Percentiles rank a stretch among this genome's conserved stretches.
phyloP scores from a whole-genome alignment of 352 stramenopile genomes.

The Phytophthora tentaculata region DNA sequence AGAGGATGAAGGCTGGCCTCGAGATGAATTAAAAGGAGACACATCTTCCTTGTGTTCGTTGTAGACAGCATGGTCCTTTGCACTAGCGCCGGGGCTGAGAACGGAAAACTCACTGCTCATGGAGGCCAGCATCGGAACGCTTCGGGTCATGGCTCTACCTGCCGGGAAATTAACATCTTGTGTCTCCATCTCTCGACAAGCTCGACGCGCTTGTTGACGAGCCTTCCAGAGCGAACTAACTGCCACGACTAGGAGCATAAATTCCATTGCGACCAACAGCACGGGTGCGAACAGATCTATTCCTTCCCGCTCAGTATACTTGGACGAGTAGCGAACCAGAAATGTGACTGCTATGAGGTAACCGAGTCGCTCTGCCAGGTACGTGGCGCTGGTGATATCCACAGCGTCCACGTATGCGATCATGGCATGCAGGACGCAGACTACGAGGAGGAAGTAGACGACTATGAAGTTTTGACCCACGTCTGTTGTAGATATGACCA shows the following conservation, averaged over 20 bases:
- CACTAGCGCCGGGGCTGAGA: constrained; percentile 12
- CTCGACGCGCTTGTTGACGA: background rate
- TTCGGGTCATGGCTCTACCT: constrained; percentile 20
- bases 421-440: constrained; percentile 36
- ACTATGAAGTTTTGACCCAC: constrained; percentile 33
- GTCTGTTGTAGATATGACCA: constrained; percentile 33
- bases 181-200: constrained; percentile 12
- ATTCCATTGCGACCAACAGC: constrained; percentile 30
- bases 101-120: constrained; percentile 18
- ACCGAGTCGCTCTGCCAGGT: constrained; percentile 31
- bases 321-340: constrained; percentile 22
- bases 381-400: constrained; percentile 32
- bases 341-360: constrained; percentile 37
- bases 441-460: constrained; percentile 35
- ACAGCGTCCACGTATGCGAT: constrained; percentile 39
- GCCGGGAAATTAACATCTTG: constrained; percentile 6
- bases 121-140: constrained; percentile 25
- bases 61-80: constrained; percentile 1
- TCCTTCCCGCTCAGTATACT: constrained; percentile 27
- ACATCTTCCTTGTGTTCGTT: constrained; percentile 2
- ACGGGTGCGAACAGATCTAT: constrained; percentile 35
- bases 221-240: constrained; percentile 19
- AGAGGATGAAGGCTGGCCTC: constrained; percentile 8
- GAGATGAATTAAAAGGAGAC: background rate
- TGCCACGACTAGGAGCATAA: constrained; percentile 21